Evolutionary conservation across 805 yeast genomes (phyloP), one percentile per base, ranked within the genome.

Genomic region (Cyberlindnera petersonii): DNA sequence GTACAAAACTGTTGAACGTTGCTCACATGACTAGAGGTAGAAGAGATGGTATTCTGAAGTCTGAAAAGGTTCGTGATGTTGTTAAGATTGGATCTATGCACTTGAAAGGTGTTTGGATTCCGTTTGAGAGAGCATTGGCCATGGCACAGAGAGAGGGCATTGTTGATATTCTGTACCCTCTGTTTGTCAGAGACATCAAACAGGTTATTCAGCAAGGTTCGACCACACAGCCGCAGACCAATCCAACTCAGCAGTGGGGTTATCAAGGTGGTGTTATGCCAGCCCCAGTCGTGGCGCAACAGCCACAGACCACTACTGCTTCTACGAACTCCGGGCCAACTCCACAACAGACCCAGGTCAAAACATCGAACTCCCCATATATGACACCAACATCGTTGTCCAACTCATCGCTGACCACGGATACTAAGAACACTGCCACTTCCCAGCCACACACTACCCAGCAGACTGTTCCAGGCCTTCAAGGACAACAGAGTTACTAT

Each of bases 1-100:
- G 95, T 35, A 85, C 95, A 19, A 85, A 85, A 61, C 67, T 85
- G 42, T 65, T 85, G 52, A 85, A 85, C 55, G 94, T 85, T 26
- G 87, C 93, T 3, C 86, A 83, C 43, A 83, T 85, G 86, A 85
- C 94, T 13, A 71, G 95, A 46, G 95, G 95, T 20, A 74, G 91
- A 49, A 70, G 95, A 53, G 95, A 85, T 59, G 94, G 95, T 15
- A 79, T 85, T 45, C 68, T 85, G 46, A 85, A 85, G 64, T 76
- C 81, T 42, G 93, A 84, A 58, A 79, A 80, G 52, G 72, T 77
- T 31, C 70, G 93, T 29, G 86, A 82, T 55, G 94, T 85, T 18
- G 91, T 85, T 31, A 85, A 85, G 62, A 81, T 83, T 44, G 95
- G 95, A 5, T 79, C 88, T 11, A 84, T 85, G 89, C 89, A 85